phyloP scores from a whole-genome alignment of 2,329 filamentous ascomycete species.

The Fusarium sp. region DNA sequence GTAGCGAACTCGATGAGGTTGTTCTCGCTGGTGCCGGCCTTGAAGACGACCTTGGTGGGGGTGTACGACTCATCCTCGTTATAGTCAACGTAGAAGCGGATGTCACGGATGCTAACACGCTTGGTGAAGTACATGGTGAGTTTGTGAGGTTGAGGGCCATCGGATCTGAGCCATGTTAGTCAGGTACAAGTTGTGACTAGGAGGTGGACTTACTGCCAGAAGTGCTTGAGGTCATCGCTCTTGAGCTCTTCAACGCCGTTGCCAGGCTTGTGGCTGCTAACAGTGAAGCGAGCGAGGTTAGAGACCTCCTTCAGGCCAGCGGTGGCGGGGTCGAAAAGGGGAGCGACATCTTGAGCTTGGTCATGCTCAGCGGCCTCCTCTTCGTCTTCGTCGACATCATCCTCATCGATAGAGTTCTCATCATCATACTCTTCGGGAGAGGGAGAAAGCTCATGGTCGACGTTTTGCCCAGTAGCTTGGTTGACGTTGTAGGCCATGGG shows the following conservation, averaged over 20 bases:
- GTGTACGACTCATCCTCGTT: slow-evolving; percentile 96
- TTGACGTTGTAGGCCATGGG: slow-evolving; percentile 45
- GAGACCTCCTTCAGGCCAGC: slow-evolving; percentile 82
- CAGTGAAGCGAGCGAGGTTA: slow-evolving; percentile 84
- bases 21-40: slow-evolving; percentile 90
- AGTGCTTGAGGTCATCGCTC: slow-evolving; percentile 76
- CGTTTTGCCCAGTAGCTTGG: slow-evolving; percentile 33
- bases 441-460: slow-evolving; percentile 40
- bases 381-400: slow-evolving; percentile 47
- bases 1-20: slow-evolving; percentile 89
- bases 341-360: slow-evolving; percentile 36
- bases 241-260: slow-evolving; percentile 82
- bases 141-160: slow-evolving; percentile 84
- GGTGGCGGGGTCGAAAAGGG: slow-evolving; percentile 64
- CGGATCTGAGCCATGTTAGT: slow-evolving; percentile 64
- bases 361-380: slow-evolving; percentile 42
- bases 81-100: slow-evolving; percentile 91
- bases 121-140: slow-evolving; percentile 89
- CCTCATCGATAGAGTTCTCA: slow-evolving; percentile 48
- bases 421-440: slow-evolving; percentile 48
- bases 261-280: slow-evolving; percentile 83
- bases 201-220: slow-evolving; percentile 76
- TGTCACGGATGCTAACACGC: slow-evolving; percentile 79
- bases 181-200: not conserved
- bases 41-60: slow-evolving; percentile 89